phyloP scores from a whole-genome alignment of 306 rosid genomes.

The Fragaria nilgerrensis region DNA sequence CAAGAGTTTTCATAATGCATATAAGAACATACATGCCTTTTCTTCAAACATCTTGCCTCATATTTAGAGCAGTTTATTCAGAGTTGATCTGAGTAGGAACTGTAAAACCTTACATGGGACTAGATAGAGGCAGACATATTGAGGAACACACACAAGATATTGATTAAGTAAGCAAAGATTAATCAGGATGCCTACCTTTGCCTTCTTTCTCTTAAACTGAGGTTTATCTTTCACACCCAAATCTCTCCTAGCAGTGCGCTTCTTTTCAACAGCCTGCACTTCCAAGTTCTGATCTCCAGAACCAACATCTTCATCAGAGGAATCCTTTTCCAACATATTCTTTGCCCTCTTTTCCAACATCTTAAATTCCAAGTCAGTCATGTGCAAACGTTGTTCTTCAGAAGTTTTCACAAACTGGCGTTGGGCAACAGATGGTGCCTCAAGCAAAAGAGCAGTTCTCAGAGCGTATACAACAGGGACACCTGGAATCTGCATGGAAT shows the following conservation, averaged over 20 bases:
- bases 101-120: neutral
- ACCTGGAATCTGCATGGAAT: constrained; percentile 60
- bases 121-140: neutral
- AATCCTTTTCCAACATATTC: constrained; percentile 19
- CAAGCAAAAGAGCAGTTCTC: constrained; percentile 70
- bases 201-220: constrained; percentile 74
- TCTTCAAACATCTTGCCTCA: neutral
- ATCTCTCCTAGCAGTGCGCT: constrained; percentile 20
- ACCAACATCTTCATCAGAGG: constrained; percentile 36
- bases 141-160: neutral
- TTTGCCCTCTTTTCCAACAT: constrained; percentile 32
- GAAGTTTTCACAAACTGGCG: constrained; percentile 54
- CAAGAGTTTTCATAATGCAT: constrained; percentile 1
- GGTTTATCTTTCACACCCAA: constrained; percentile 50
- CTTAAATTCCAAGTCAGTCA: constrained; percentile 45
- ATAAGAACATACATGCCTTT: neutral
- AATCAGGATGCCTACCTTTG: constrained; percentile 67
- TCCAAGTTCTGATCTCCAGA: constrained; percentile 35
- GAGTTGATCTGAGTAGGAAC: neutral
- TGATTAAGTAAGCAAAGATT: neutral
- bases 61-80: neutral
- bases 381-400: constrained; percentile 58
- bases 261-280: constrained; percentile 27
- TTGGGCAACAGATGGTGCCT: constrained; percentile 58
- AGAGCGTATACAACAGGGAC: constrained; percentile 70